These are phyloP conservation scores for Penicillium capsulatum DNA, from an alignment of 2,329 filamentous ascomycete genomes.

Conservation along the genomic window DNA sequence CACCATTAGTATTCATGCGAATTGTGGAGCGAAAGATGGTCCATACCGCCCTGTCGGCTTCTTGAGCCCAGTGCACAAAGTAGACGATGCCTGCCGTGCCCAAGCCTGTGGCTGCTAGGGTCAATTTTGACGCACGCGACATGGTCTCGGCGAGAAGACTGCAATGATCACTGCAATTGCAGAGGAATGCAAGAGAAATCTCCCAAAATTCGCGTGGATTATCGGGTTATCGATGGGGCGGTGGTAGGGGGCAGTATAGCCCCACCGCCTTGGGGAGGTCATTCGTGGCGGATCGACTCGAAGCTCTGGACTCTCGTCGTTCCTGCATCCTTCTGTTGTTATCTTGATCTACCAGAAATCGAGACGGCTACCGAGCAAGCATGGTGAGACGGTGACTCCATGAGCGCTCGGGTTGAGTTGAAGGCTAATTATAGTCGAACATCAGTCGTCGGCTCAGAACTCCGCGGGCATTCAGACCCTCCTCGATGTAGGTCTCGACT, in stretches of 20 bases:
- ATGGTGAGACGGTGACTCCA: conserved; percentile 26
- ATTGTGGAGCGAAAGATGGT: not conserved
- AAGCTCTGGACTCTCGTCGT: conserved; percentile 28
- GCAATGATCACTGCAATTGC: not conserved
- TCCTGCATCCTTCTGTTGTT: conserved; percentile 12
- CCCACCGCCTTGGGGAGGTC: conserved; percentile 31
- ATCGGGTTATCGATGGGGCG: conserved; percentile 27
- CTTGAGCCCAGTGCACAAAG: conserved; percentile 87
- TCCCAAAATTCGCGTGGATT: conserved; percentile 12
- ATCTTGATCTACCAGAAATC: conserved; percentile 6
- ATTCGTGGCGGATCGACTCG: conserved; percentile 31
- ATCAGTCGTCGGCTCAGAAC: conserved; percentile 84
- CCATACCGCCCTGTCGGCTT: conserved; percentile 73
- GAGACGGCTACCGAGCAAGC: conserved; percentile 15
- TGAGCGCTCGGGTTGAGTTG: not conserved
- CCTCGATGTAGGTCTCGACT: conserved; percentile 71
- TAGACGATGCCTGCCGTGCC: conserved; percentile 72
- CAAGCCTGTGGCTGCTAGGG: conserved; percentile 70
- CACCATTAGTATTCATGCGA: conserved; percentile 4
- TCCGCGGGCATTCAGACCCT: conserved; percentile 97
- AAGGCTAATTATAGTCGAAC: conserved; percentile 10
- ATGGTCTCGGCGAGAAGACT: conserved; percentile 48
- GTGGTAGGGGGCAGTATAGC: conserved; percentile 31
- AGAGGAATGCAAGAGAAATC: not conserved
- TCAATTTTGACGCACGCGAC: conserved; percentile 87